These are phyloP conservation scores for Talaromyces sp. DNA, from an alignment of 2,329 filamentous ascomycete genomes.

Conservation along the genomic window DNA sequence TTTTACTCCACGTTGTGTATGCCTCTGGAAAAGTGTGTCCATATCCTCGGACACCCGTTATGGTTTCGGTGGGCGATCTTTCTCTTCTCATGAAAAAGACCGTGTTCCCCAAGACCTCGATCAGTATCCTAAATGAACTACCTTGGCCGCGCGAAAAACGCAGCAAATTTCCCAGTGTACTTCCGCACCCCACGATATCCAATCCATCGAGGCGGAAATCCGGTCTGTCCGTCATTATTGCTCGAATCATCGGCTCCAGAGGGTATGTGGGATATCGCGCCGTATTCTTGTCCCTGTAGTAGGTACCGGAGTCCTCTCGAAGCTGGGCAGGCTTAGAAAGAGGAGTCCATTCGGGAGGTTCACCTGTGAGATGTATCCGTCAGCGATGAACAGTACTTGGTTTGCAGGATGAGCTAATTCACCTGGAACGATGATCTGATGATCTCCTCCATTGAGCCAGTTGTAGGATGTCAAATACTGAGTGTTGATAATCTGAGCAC, in stretches of 20 bases:
- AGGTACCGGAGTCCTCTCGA: slow-evolving; percentile 40
- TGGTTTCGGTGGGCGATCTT: slow-evolving; percentile 54
- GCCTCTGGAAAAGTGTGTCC: slow-evolving; percentile 64
- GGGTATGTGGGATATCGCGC: slow-evolving; percentile 34
- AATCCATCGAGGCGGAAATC: slow-evolving; percentile 32
- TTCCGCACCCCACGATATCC: slow-evolving; percentile 58
- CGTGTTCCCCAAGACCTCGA: slow-evolving; percentile 53
- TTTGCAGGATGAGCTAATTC: slow-evolving; percentile 13
- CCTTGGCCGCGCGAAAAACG: slow-evolving; percentile 48
- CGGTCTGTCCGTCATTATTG: slow-evolving; percentile 37
- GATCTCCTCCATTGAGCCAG: slow-evolving; percentile 37
- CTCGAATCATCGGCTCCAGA: slow-evolving; percentile 42
- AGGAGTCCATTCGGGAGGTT: slow-evolving; percentile 50
- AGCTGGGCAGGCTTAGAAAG: slow-evolving; percentile 29
- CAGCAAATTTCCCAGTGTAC: slow-evolving; percentile 58
- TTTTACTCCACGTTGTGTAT: slow-evolving; percentile 60
- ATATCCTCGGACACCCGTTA: slow-evolving; percentile 54
- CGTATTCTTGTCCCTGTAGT: slow-evolving; percentile 42
- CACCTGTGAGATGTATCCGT: slow-evolving; percentile 32
- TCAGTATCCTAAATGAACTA: slow-evolving; percentile 54
- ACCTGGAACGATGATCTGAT: slow-evolving; percentile 46
- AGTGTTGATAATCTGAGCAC: slow-evolving; percentile 29
- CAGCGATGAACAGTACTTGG: slow-evolving; percentile 9
- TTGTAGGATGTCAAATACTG: slow-evolving; percentile 50
- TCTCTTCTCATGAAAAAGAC: slow-evolving; percentile 62